Percentiles rank a stretch among this genome's conserved stretches.
Evolutionary conservation across 345 rosid genomes (phyloP).

Genomic region (Pseudoturritis turrita): DNA sequence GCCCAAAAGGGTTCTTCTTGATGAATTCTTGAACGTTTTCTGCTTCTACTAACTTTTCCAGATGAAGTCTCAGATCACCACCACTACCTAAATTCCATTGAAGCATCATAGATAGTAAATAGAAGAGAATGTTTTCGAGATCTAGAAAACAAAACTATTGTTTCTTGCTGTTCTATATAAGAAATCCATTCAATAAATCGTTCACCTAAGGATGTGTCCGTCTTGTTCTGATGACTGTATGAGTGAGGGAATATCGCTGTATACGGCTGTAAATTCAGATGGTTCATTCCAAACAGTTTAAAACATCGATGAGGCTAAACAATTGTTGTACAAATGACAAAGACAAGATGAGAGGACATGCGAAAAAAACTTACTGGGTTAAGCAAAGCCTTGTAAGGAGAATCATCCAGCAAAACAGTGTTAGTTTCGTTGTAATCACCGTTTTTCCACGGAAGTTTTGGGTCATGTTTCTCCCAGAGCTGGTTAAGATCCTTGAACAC

Average conservation of each 20-base stretch:
- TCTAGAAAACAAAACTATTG: background rate
- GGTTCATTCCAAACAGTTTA: background rate
- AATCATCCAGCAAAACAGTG: conserved; percentile 77
- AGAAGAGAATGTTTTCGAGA: background rate
- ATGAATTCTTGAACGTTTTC: conserved; percentile 53
- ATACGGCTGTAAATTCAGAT: conserved; percentile 41
- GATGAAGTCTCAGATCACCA: conserved; percentile 64
- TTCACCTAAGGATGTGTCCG: conserved; percentile 69
- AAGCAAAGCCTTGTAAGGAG: conserved; percentile 91
- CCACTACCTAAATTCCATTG: conserved; percentile 44
- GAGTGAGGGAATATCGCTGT: conserved; percentile 75
- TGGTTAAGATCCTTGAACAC: conserved; percentile 74
- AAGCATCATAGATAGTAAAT: background rate
- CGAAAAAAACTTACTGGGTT: conserved; percentile 64
- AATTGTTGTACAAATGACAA: background rate
- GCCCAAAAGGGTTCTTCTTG: conserved; percentile 63
- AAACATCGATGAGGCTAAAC: background rate
- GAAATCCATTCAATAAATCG: background rate
- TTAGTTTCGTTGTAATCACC: conserved; percentile 67
- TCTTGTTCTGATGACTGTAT: conserved; percentile 42
- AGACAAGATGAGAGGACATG: background rate
- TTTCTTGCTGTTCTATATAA: too few species aligned
- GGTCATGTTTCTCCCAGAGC: conserved; percentile 64
- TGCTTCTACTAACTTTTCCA: conserved; percentile 49
- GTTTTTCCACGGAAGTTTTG: conserved; percentile 60